Evolutionary conservation across 352 stramenopile genomes (phyloP).

Genomic region (Elongisporangium undulatum): DNA sequence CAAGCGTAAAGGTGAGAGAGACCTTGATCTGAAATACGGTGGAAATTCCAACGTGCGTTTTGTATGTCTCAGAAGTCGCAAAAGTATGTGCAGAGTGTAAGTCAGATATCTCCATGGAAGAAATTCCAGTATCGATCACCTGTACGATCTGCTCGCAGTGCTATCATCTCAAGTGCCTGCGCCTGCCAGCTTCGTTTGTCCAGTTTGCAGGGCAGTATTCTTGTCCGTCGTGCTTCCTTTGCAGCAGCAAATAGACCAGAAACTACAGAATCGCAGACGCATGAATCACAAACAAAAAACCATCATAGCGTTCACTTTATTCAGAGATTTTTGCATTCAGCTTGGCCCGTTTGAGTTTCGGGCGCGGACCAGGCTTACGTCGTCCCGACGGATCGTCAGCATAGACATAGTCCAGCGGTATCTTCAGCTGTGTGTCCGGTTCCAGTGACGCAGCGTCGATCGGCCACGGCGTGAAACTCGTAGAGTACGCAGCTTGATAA

Average conservation of each 20-base stretch:
- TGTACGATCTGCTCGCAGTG: slow-evolving; percentile 36
- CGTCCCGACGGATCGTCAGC: slow-evolving; percentile 41
- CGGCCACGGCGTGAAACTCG: slow-evolving; percentile 58
- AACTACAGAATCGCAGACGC: not conserved
- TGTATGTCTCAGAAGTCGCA: slow-evolving; percentile 5
- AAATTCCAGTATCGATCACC: slow-evolving; percentile 30
- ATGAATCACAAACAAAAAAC: not conserved
- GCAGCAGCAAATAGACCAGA: not conserved
- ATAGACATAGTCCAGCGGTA: slow-evolving; percentile 63
- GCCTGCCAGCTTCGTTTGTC: slow-evolving; percentile 48
- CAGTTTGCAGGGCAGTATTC: slow-evolving; percentile 58
- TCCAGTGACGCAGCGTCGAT: slow-evolving; percentile 43
- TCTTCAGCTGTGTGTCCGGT: slow-evolving; percentile 45
- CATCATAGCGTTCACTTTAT: not conserved
- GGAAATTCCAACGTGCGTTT: not conserved
- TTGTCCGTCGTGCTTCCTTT: slow-evolving; percentile 50
- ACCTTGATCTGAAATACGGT: not conserved
- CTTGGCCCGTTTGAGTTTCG: slow-evolving; percentile 36
- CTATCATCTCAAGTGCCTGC: slow-evolving; percentile 54
- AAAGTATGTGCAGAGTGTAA: slow-evolving; percentile 33
- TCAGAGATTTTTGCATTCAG: slow-evolving; percentile 1
- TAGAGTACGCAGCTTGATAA: slow-evolving; percentile 53
- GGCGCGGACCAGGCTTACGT: slow-evolving; percentile 54
- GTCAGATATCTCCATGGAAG: slow-evolving; percentile 21
- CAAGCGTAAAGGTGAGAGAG: slow-evolving; percentile 20